Conservation (phyloP, 495 filamentous ascomycete species). For the Staphylotrichum longicolle region DNA sequence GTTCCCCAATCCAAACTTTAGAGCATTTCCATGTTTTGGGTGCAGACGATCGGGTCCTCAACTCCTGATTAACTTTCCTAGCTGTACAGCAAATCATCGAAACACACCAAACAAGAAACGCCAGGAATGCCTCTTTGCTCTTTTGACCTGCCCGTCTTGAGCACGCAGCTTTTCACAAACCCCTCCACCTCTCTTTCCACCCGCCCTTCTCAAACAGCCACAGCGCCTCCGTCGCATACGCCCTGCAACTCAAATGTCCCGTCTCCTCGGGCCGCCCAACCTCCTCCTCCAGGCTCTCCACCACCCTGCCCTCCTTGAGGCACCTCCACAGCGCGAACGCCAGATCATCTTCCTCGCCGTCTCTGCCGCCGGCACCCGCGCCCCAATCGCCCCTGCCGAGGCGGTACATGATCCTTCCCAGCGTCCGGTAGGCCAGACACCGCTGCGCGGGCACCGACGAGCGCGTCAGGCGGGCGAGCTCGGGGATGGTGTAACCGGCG, state of each 20-base stretch:
- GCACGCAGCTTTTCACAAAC: constrained; percentile 12
- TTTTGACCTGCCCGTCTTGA: neutral
- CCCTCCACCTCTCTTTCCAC: constrained; percentile 49
- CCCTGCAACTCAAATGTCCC: constrained; percentile 61
- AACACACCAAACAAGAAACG: too few species aligned
- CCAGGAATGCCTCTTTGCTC: too few species aligned
- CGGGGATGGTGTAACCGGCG: constrained; percentile 89
- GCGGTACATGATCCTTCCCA: constrained; percentile 81
- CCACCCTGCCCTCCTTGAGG: constrained; percentile 70
- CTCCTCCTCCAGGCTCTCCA: constrained; percentile 69
- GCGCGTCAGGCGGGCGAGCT: constrained; percentile 78
- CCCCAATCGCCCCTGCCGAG: constrained; percentile 81
- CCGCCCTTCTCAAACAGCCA: constrained; percentile 90
- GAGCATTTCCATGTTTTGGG: too few species aligned
- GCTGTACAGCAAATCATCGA: too few species aligned
- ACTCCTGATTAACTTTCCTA: too few species aligned
- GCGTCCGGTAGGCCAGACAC: constrained; percentile 86
- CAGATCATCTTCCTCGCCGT: constrained; percentile 51
- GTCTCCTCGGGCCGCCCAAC: constrained; percentile 51
- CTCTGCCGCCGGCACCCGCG: constrained; percentile 49
- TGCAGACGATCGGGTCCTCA: too few species aligned
- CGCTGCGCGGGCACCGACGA: constrained; percentile 80
- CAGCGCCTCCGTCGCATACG: constrained; percentile 84
- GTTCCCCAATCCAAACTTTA: too few species aligned
- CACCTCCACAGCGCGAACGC: constrained; percentile 67